Base-by-base conservation (phyloP, 768 basidiomycete genomes). In the Coprinellus micaceus region DNA sequence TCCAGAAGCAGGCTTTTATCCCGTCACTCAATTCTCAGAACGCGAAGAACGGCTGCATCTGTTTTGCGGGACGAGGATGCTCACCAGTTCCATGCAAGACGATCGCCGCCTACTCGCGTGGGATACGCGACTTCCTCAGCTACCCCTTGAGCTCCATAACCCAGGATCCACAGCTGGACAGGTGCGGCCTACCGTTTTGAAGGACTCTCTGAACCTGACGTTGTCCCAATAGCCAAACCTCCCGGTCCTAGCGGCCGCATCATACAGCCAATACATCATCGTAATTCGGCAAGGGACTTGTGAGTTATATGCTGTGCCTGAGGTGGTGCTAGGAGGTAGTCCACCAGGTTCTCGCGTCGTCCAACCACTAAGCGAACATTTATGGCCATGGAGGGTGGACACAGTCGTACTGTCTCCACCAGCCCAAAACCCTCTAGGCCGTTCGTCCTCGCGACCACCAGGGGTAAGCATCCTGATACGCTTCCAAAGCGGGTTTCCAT, bases 311-410 rank as follows among this genome's bases (percentile, higher is more conserved):
- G 61, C 70, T 15, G 62, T 76, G 7, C 61, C 70, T 19, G 55
- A 60, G 12, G 66, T 71, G 5, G 63, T 60, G 62, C 47, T 45
- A 53, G n/a, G 53, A 59, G 25, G n/a, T 24, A 25, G 24, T 24
- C n/a, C 17, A n/a, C 13, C 44, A n/a, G n/a, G n/a, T 11, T 21
- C 44, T 2, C 24, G 4, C 2, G 57, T 70, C 33, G 65, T 81
- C 4, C 69, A 75, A 33, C 83, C 85, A 1, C 62, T 81, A 40
- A 70, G 76, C 13, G 67, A 67, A 28, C 72, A 81, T 67, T 66
- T 68, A 51, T 85, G 82, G 74, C 81, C 73, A 43, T 86, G 82
- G 81, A 73, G 70, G n/a, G 70, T 85, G 40, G 84, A 86, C 66
- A 78, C 70, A 12, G 56, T 62, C 28, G 72, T 81, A 59, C 67